Conservation (phyloP, 2,329 filamentous ascomycete genomes). For the Proliferodiscus dingleyae region DNA sequence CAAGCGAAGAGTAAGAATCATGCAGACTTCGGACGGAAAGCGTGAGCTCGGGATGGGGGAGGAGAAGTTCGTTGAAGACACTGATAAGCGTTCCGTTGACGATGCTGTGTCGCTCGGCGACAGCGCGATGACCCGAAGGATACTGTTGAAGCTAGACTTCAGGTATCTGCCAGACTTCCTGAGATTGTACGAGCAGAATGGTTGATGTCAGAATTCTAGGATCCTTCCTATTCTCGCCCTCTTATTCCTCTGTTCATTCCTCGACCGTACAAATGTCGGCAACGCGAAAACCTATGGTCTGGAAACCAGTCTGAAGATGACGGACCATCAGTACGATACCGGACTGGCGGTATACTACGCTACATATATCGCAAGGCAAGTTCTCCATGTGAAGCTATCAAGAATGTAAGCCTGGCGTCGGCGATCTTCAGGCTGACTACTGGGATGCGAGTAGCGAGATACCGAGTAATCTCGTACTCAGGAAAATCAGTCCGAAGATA, state of each 20-base stretch:
- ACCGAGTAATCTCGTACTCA: conserved; percentile 54
- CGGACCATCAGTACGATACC: conserved; percentile 57
- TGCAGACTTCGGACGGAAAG: conserved; percentile 5
- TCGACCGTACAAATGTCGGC: conserved; percentile 68
- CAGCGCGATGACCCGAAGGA: conserved; percentile 34
- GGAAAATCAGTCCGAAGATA: conserved; percentile 46
- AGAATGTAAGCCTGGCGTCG: background rate
- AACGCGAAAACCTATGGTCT: conserved; percentile 64
- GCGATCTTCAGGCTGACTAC: conserved; percentile 2
- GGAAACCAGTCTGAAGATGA: conserved; percentile 52
- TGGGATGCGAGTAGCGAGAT: conserved; percentile 47
- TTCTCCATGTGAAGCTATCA: conserved; percentile 2
- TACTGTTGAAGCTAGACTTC: conserved; percentile 51
- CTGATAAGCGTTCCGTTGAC: conserved; percentile 1
- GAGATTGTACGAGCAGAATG: background rate
- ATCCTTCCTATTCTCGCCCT: conserved; percentile 59
- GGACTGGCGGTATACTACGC: conserved; percentile 62
- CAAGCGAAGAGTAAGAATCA: background rate
- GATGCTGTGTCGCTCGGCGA: conserved; percentile 4
- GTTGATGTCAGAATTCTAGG: conserved; percentile 31
- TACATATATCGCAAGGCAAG: conserved; percentile 54
- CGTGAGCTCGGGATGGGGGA: conserved; percentile 6
- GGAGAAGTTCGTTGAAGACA: conserved; percentile 11
- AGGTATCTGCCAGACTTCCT: conserved; percentile 32
- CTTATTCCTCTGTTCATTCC: conserved; percentile 60